phyloP scores from a whole-genome alignment of 106 monocot species.

The Iris macrosiphon region DNA sequence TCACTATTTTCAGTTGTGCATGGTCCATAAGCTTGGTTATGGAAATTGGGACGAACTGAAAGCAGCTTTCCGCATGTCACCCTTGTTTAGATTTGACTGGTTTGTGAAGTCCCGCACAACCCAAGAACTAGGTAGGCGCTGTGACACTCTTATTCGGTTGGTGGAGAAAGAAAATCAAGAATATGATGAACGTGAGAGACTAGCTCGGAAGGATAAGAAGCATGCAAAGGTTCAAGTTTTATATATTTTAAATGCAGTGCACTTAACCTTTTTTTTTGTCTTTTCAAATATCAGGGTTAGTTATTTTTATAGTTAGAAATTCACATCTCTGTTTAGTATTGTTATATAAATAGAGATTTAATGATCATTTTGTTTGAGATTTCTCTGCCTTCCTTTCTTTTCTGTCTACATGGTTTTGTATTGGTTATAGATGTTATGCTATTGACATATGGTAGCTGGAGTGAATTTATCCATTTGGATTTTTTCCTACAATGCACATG shows the following conservation, averaged over 20 bases:
- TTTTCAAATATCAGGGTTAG: not conserved
- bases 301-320: no score
- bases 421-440: no score
- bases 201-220: slow-evolving; percentile 50
- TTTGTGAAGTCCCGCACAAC: slow-evolving; percentile 59
- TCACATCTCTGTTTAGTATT: not conserved
- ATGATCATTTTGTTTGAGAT: no score
- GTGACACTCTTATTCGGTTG: slow-evolving; percentile 54
- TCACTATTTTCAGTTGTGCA: slow-evolving; percentile 33
- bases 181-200: slow-evolving; percentile 49
- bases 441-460: not conserved
- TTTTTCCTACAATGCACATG: not conserved
- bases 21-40: slow-evolving; percentile 60
- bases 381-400: no score
- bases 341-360: not conserved
- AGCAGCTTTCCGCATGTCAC: slow-evolving; percentile 48
- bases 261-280: not conserved
- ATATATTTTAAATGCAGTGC: no score
- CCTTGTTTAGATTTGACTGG: slow-evolving; percentile 61
- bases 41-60: slow-evolving; percentile 63
- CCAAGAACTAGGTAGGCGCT: slow-evolving; percentile 49
- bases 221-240: slow-evolving; percentile 29
- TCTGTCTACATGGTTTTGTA: no score
- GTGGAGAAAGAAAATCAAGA: slow-evolving; percentile 66
- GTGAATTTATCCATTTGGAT: not conserved